Conservation (phyloP, 1,139 yeast species). For the Candida tropicalis region DNA sequence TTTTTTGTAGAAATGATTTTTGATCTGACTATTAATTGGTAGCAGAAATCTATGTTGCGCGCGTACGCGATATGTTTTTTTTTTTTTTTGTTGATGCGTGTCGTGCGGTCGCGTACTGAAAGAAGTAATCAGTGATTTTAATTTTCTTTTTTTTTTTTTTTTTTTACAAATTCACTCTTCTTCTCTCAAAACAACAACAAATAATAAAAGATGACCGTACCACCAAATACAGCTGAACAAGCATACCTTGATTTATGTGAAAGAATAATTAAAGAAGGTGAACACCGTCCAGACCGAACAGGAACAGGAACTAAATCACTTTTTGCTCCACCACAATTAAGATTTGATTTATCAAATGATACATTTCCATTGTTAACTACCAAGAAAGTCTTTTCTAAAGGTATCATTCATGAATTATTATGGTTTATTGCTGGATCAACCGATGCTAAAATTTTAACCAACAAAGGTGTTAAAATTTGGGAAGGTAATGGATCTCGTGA, state of each 20-base stretch:
- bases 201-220: conserved; percentile 26
- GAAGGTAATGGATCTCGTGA: conserved; percentile 98
- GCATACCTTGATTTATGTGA: conserved; percentile 84
- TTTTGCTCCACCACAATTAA: conserved; percentile 94
- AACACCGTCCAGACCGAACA: conserved; percentile 90
- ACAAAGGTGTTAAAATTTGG: conserved; percentile 92
- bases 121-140: neutral
- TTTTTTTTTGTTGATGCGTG: neutral
- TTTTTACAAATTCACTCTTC: neutral
- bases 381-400: conserved; percentile 87
- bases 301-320: conserved; percentile 93
- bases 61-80: no score
- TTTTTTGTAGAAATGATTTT: no score
- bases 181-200: neutral
- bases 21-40: no score
- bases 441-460: conserved; percentile 76
- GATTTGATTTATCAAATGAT: conserved; percentile 75
- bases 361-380: conserved; percentile 89
- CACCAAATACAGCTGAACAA: conserved; percentile 61
- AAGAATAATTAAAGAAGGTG: conserved; percentile 80
- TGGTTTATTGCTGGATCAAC: conserved; percentile 95
- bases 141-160: neutral
- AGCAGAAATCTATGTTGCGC: no score
- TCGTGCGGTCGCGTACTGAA: neutral
- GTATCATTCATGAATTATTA: conserved; percentile 81